Conservation (phyloP, 2,329 filamentous ascomycete genomes). For the Xylaria sp. region DNA sequence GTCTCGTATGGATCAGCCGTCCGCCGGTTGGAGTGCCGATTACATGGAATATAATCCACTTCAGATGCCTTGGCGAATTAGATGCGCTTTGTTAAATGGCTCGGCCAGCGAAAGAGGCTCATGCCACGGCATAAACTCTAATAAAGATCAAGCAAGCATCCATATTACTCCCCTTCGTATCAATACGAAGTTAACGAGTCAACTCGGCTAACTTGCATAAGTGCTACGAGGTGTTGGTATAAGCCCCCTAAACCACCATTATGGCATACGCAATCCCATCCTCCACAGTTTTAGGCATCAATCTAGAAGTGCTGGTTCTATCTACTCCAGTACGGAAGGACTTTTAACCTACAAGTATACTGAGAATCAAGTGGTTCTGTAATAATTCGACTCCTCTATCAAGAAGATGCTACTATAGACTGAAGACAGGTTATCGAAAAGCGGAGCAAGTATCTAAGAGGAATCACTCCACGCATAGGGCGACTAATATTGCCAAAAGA, state of each 20-base stretch:
- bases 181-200: too few relatives aligned
- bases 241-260: too few relatives aligned
- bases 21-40: neutral
- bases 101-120: neutral
- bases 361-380: neutral
- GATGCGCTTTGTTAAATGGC: neutral
- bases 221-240: too few relatives aligned
- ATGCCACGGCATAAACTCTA: neutral
- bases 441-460: neutral
- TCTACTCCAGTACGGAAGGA: neutral
- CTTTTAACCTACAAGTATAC: neutral
- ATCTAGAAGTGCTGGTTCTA: too few relatives aligned
- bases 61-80: neutral
- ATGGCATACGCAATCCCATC: too few relatives aligned
- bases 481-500: neutral
- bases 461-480: neutral
- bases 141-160: neutral
- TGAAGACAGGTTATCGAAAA: neutral
- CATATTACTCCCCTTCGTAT: too few relatives aligned
- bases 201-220: too few relatives aligned
- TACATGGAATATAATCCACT: neutral
- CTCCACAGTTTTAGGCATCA: too few relatives aligned
- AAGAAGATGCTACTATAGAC: too few relatives aligned
- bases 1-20: neutral
- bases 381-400: too few relatives aligned